phyloP scores from a whole-genome alignment of 2,329 filamentous ascomycete species.

The Eurotiales sp. region DNA sequence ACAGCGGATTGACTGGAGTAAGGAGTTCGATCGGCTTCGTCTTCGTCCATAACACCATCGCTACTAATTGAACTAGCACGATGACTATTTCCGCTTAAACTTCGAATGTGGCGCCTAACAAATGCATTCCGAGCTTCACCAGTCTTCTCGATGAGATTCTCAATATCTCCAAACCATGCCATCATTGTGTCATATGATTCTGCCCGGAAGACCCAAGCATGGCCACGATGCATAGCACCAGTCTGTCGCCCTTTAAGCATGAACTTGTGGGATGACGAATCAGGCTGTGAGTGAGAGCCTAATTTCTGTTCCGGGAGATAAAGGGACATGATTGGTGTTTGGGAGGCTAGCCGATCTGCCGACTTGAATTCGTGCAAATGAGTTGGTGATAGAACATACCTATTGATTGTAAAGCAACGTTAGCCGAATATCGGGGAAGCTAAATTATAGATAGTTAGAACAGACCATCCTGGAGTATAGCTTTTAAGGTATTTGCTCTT shows the following conservation, averaged over 20 bases:
- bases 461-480: constrained; percentile 90
- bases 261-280: constrained; percentile 91
- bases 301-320: constrained; percentile 94
- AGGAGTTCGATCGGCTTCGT: constrained; percentile 63
- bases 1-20: constrained; percentile 57
- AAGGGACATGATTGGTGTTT: constrained; percentile 92
- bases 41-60: constrained; percentile 73
- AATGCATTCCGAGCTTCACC: constrained; percentile 86
- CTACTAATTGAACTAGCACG: constrained; percentile 63
- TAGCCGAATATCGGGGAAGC: neutral
- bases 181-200: constrained; percentile 88
- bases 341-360: constrained; percentile 77
- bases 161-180: constrained; percentile 93
- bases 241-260: constrained; percentile 95
- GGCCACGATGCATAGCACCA: constrained; percentile 80
- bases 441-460: constrained; percentile 15
- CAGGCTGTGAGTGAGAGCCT: constrained; percentile 79
- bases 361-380: constrained; percentile 99
- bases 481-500: constrained; percentile 99
- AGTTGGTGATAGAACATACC: constrained; percentile 93
- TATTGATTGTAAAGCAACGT: constrained; percentile 31
- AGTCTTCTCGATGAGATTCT: constrained; percentile 79
- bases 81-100: constrained; percentile 62
- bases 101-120: constrained; percentile 76
- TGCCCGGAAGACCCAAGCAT: constrained; percentile 65